A percentile compares a stretch with the other conserved stretches of the same genome.
Conservation (phyloP, 768 basidiomycete species). For the Floccularia luteovirens region DNA sequence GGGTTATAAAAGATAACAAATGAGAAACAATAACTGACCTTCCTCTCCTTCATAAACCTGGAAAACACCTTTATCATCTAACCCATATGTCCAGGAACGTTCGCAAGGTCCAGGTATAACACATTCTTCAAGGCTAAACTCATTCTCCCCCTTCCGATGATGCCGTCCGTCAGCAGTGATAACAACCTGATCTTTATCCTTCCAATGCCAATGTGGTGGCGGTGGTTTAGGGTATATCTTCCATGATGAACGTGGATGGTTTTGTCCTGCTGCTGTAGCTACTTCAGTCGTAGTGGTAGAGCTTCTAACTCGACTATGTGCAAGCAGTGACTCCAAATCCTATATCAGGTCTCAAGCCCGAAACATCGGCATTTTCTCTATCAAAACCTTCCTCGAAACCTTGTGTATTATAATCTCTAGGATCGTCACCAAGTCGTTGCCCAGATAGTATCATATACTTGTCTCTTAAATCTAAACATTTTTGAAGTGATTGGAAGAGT, state of each 20-base stretch:
- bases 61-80: conserved; percentile 88
- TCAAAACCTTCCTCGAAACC: conserved; percentile 63
- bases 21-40: conserved; percentile 19
- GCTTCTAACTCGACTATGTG: too few species aligned
- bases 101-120: conserved; percentile 61
- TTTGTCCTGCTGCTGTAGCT: too few species aligned
- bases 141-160: conserved; percentile 27
- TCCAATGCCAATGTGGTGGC: conserved; percentile 95
- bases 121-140: conserved; percentile 67
- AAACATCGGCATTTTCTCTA: conserved; percentile 54
- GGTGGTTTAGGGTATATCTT: conserved; percentile 89
- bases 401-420: conserved; percentile 87
- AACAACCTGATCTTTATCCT: conserved; percentile 35
- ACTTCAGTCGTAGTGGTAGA: too few species aligned
- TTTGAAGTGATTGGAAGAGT: conserved; percentile 68
- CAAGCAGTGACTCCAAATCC: too few species aligned
- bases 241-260: conserved; percentile 48
- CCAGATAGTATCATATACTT: conserved; percentile 88
- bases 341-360: conserved; percentile 60
- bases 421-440: conserved; percentile 93
- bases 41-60: conserved; percentile 60
- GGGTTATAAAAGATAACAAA: too few species aligned
- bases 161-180: conserved; percentile 31
- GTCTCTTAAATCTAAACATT: conserved; percentile 87
- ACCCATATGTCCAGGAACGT: conserved; percentile 57